phyloP scores from a whole-genome alignment of 2,329 filamentous ascomycete species.

The Microsporum audouinii region DNA sequence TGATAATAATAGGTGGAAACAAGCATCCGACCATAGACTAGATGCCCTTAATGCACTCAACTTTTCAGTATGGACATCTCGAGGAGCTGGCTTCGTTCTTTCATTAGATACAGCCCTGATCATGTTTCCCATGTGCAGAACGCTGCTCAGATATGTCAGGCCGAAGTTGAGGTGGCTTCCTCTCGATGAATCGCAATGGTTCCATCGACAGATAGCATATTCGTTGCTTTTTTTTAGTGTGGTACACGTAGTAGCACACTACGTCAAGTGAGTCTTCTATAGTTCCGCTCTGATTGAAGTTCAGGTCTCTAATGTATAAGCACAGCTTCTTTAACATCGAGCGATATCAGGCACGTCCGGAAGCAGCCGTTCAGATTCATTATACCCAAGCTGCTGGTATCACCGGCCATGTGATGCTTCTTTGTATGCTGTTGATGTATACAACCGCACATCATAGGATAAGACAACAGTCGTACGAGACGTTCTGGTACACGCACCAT shows the following conservation, averaged over 20 bases:
- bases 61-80: conserved; percentile 91
- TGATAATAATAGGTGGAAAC: conserved; percentile 57
- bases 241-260: conserved; percentile 68
- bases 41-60: conserved; percentile 67
- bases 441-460: conserved; percentile 90
- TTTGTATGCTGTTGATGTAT: conserved; percentile 99
- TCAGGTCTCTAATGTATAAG: conserved; percentile 18
- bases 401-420: conserved; percentile 91
- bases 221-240: conserved; percentile 71
- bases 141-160: conserved; percentile 68
- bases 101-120: conserved; percentile 79
- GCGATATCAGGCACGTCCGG: conserved; percentile 64
- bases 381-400: conserved; percentile 81
- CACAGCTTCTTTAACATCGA: conserved; percentile 89
- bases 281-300: background rate
- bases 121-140: conserved; percentile 87
- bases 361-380: conserved; percentile 78
- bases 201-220: conserved; percentile 91
- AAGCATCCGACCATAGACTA: conserved; percentile 55
- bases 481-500: conserved; percentile 98
- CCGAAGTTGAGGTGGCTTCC: conserved; percentile 82
- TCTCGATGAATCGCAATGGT: conserved; percentile 94
- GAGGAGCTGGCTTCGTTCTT: conserved; percentile 79
- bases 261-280: conserved; percentile 66
- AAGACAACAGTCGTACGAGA: conserved; percentile 92